These are phyloP conservation scores for Suillus subalutaceus DNA, from an alignment of 768 basidiomycete genomes.

Conservation along the genomic window DNA sequence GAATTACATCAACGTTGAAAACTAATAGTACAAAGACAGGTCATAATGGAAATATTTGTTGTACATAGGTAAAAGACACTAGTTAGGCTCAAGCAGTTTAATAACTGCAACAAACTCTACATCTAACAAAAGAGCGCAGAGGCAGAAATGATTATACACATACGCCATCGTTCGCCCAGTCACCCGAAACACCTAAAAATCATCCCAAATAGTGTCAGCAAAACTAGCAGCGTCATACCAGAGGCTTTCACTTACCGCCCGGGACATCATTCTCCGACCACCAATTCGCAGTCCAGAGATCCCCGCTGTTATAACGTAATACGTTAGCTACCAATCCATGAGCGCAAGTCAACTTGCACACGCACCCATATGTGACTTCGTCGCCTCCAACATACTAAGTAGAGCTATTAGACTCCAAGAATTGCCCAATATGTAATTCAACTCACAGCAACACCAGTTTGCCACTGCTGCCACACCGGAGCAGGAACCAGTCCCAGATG, in stretches of 20 bases:
- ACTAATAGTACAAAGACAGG: neutral
- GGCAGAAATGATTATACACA: constrained; percentile 19
- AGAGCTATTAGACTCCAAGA: neutral
- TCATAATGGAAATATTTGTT: neutral
- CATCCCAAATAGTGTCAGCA: neutral
- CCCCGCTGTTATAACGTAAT: constrained; percentile 35
- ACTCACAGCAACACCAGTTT: constrained; percentile 40
- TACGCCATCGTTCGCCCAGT: constrained; percentile 38
- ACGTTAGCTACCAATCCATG: neutral
- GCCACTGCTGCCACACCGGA: constrained; percentile 46
- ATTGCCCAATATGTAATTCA: neutral
- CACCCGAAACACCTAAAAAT: constrained; percentile 23
- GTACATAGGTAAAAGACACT: neutral
- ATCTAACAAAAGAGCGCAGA: neutral
- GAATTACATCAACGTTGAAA: neutral
- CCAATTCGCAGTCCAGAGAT: constrained; percentile 53
- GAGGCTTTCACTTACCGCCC: constrained; percentile 31
- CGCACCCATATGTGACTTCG: constrained; percentile 45
- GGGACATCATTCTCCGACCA: constrained; percentile 48
- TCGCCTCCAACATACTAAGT: constrained; percentile 46
- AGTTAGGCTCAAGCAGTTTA: neutral
- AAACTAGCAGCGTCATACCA: constrained; percentile 3
- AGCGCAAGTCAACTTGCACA: neutral
- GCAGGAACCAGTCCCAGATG: constrained; percentile 39
- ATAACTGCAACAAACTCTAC: neutral